phyloP scores from a whole-genome alignment of 768 basidiomycete species.

The Lactarius evosmus region DNA sequence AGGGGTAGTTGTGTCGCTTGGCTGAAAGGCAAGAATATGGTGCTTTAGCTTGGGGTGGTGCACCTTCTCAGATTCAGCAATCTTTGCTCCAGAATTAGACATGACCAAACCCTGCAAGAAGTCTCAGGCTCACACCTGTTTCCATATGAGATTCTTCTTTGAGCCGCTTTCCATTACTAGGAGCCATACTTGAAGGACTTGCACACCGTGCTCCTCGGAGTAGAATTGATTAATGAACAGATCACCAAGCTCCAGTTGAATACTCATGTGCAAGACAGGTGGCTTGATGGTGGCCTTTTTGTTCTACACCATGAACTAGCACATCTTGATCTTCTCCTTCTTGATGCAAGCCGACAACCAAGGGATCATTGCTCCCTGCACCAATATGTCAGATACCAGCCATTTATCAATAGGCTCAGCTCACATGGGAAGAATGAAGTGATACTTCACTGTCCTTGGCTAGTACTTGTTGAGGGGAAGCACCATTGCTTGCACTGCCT shows the following conservation, averaged over 20 bases:
- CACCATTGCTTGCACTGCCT: too few relatives aligned
- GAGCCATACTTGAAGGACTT: conserved; percentile 1
- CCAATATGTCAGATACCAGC: neutral
- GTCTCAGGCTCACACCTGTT: neutral
- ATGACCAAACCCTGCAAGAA: neutral
- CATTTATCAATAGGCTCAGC: too few relatives aligned
- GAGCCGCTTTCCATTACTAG: neutral
- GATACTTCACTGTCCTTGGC: too few relatives aligned
- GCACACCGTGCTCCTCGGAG: neutral
- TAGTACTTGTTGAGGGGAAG: too few relatives aligned
- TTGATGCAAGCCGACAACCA: neutral
- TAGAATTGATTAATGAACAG: neutral
- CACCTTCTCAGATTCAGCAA: neutral
- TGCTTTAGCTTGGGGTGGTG: neutral
- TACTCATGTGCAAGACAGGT: neutral
- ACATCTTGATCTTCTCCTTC: neutral
- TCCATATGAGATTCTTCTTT: neutral
- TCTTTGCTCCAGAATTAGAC: neutral
- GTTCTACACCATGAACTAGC: neutral
- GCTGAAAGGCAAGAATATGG: neutral
- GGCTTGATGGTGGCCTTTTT: neutral
- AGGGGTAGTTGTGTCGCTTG: neutral
- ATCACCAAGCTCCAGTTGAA: neutral
- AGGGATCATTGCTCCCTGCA: neutral
- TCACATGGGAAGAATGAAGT: too few relatives aligned